A percentile compares a stretch with the other conserved stretches of the same genome.
phyloP scores from a whole-genome alignment of 2,329 filamentous ascomycete species.

The Bipolaris oryzae region DNA sequence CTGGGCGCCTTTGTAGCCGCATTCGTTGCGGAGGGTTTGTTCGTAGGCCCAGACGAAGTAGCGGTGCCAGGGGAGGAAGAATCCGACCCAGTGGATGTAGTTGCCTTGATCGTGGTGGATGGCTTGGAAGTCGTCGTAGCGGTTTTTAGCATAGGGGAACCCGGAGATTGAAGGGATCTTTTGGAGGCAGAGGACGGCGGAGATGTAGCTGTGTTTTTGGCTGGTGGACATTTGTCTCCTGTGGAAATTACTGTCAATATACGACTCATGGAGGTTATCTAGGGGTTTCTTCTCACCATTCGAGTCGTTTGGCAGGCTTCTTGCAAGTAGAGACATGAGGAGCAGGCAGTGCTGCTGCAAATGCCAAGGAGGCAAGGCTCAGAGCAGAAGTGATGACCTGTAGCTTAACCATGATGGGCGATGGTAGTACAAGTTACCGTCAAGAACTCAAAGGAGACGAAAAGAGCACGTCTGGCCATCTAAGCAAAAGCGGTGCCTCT shows the following conservation, averaged over 20 bases:
- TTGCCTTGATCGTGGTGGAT: slow-evolving; percentile 29
- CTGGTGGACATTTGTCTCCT: slow-evolving; percentile 27
- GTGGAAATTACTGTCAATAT: neutral
- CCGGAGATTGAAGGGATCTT: slow-evolving; percentile 24
- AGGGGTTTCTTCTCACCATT: slow-evolving; percentile 19
- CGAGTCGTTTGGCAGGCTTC: slow-evolving; percentile 21
- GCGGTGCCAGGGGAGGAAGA: slow-evolving; percentile 33
- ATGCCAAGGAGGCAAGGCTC: slow-evolving; percentile 14
- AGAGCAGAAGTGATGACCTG: slow-evolving; percentile 5
- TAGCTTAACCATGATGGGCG: slow-evolving; percentile 7
- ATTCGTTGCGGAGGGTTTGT: slow-evolving; percentile 31
- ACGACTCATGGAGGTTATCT: neutral
- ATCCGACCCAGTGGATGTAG: slow-evolving; percentile 34
- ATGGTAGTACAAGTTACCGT: neutral
- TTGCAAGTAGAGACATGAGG: slow-evolving; percentile 12
- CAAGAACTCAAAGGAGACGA: neutral
- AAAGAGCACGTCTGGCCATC: neutral
- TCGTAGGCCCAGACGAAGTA: slow-evolving; percentile 32
- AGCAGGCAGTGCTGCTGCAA: slow-evolving; percentile 15
- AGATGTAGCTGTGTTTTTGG: slow-evolving; percentile 30
- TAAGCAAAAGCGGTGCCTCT: neutral
- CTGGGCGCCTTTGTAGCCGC: slow-evolving; percentile 32
- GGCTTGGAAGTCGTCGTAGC: slow-evolving; percentile 33
- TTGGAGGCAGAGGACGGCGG: slow-evolving; percentile 33
- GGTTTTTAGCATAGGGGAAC: slow-evolving; percentile 22